Percentiles rank a stretch among this genome's conserved stretches.
phyloP scores from a whole-genome alignment of 805 yeast species.

The Pichia pseudocactophila region DNA sequence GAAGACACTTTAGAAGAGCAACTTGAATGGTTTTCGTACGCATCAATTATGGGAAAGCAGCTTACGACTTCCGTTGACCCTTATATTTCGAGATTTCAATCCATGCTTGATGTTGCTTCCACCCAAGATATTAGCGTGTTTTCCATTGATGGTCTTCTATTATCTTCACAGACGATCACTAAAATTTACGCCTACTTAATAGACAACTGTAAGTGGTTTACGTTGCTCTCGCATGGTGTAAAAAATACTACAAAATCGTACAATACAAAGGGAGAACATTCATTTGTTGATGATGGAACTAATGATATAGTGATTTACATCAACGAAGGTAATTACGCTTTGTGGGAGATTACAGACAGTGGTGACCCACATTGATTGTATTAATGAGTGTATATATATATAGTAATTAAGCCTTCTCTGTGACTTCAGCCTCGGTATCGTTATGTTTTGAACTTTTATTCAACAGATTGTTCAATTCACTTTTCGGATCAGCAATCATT shows the following conservation, averaged over 20 bases:
- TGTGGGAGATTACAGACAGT: constrained; percentile 26
- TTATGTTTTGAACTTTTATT: constrained; percentile 23
- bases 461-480: constrained; percentile 38
- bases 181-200: neutral
- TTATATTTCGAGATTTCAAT: constrained; percentile 21
- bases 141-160: neutral
- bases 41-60: constrained; percentile 21
- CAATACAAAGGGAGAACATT: constrained; percentile 21
- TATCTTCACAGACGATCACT: neutral
- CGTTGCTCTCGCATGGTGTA: constrained; percentile 22
- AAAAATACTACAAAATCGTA: constrained; percentile 22
- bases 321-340: constrained; percentile 13
- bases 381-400: neutral
- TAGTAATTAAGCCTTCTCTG: constrained; percentile 1
- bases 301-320: constrained; percentile 20
- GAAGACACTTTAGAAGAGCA: constrained; percentile 17
- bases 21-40: constrained; percentile 27
- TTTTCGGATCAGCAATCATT: constrained; percentile 36
- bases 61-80: constrained; percentile 15
- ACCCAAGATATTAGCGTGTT: constrained; percentile 1
- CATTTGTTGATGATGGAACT: constrained; percentile 22
- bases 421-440: constrained; percentile 18
- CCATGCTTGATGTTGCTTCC: constrained; percentile 7
- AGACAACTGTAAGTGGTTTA: constrained; percentile 17
- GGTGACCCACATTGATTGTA: constrained; percentile 19